phyloP scores from a whole-genome alignment of 2,329 filamentous ascomycete genomes.

The Fusarium metavorans region DNA sequence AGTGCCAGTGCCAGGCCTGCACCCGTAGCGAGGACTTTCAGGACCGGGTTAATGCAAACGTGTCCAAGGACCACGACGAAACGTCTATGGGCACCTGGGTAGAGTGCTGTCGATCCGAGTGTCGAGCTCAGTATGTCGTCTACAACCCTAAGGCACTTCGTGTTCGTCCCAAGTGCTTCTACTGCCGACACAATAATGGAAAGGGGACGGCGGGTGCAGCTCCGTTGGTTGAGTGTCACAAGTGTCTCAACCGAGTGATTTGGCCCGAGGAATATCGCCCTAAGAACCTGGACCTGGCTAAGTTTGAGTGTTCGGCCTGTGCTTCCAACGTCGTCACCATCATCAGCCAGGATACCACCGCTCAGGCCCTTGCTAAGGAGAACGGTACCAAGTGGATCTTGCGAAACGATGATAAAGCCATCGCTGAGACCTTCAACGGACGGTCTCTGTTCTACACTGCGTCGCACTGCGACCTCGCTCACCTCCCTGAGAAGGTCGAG shows the following conservation, averaged over 20 bases:
- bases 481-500: constrained; percentile 52
- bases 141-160: constrained; percentile 57
- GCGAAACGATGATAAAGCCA: constrained; percentile 52
- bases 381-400: constrained; percentile 60
- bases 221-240: constrained; percentile 58
- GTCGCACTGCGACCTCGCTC: constrained; percentile 46
- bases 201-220: constrained; percentile 38
- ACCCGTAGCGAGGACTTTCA: constrained; percentile 38
- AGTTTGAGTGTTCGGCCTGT: constrained; percentile 59
- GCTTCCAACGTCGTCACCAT: constrained; percentile 50
- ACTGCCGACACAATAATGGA: constrained; percentile 53
- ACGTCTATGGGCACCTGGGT: constrained; percentile 57
- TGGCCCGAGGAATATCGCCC: constrained; percentile 60
- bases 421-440: constrained; percentile 53
- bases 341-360: constrained; percentile 52
- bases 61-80: constrained; percentile 47
- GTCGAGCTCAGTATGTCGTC: constrained; percentile 63
- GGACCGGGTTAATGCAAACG: constrained; percentile 42
- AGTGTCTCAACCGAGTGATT: constrained; percentile 60
- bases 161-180: constrained; percentile 62
- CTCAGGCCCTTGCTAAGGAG: constrained; percentile 52
- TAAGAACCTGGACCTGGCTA: constrained; percentile 39
- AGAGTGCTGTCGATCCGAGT: constrained; percentile 57
- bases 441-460: constrained; percentile 56
- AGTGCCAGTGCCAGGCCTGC: constrained; percentile 40